A percentile compares a stretch with the other conserved stretches of the same genome.
These are phyloP conservation scores for Wickerhamiella dianesei DNA, from an alignment of 805 yeast species.

Conservation along the genomic window DNA sequence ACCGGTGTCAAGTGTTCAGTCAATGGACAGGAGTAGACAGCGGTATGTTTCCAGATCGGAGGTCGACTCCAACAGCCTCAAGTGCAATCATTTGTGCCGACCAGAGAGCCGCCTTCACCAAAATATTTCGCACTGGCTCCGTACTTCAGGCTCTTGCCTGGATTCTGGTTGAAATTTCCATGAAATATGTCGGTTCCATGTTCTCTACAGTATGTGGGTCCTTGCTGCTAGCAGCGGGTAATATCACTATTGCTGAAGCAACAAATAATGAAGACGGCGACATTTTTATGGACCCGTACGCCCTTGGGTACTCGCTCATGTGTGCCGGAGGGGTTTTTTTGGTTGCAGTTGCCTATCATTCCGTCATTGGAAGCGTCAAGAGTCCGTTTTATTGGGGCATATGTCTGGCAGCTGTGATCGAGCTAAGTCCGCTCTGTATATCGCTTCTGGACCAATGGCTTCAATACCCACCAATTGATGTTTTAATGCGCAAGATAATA, in stretches of 20 bases:
- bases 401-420: conserved; percentile 3
- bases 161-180: conserved; percentile 9
- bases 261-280: conserved; percentile 3
- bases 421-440: conserved; percentile 9
- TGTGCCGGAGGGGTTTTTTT: conserved; percentile 15
- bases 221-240: conserved; percentile 16
- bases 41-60: background rate
- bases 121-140: conserved; percentile 7
- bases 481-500: conserved; percentile 5
- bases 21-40: background rate
- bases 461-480: background rate
- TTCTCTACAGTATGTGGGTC: conserved; percentile 13
- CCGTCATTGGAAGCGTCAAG: conserved; percentile 2
- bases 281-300: conserved; percentile 12
- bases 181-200: conserved; percentile 13
- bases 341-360: conserved; percentile 5
- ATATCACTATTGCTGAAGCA: conserved; percentile 10
- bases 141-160: conserved; percentile 12
- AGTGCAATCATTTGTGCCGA: conserved; percentile 10
- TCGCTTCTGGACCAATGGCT: conserved; percentile 1
- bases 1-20: conserved; percentile 13
- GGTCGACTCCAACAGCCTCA: background rate
- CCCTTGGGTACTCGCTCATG: conserved; percentile 13
- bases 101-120: conserved; percentile 13
- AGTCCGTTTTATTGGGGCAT: conserved; percentile 3